Evolutionary conservation across 768 basidiomycete genomes (phyloP).

Genomic region (Jaapia argillacea): DNA sequence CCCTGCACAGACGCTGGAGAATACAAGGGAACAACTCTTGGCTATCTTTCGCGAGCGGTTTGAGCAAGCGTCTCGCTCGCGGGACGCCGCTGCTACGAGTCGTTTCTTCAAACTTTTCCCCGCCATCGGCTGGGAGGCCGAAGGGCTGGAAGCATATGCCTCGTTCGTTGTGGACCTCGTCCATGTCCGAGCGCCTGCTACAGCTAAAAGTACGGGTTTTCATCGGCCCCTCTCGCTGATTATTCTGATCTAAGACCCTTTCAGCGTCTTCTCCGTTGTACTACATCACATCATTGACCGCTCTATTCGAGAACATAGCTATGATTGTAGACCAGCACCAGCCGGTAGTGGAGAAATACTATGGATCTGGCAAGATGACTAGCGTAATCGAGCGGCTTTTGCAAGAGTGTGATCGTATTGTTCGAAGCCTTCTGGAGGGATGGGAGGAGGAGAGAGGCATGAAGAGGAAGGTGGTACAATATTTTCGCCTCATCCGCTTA

Average conservation of each 20-base stretch:
- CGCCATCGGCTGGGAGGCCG: constrained; percentile 85
- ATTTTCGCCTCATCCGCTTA: not conserved
- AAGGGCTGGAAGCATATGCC: constrained; percentile 88
- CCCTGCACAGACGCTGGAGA: constrained; percentile 73
- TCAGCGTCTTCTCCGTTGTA: constrained; percentile 88
- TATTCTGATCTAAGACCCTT: not conserved
- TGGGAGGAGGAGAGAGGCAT: constrained; percentile 92
- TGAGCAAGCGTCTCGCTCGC: constrained; percentile 64
- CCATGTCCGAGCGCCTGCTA: constrained; percentile 62
- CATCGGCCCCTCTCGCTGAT: constrained; percentile 4
- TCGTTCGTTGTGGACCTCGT: constrained; percentile 90
- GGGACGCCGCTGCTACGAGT: constrained; percentile 81
- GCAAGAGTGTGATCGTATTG: constrained; percentile 81
- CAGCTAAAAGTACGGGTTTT: constrained; percentile 71
- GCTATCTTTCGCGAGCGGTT: constrained; percentile 75
- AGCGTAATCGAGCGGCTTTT: constrained; percentile 66
- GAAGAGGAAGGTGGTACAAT: constrained; percentile 54
- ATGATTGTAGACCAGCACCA: constrained; percentile 97
- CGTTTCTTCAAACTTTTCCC: constrained; percentile 98
- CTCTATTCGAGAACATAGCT: constrained; percentile 90
- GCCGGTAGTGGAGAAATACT: constrained; percentile 96
- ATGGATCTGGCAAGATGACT: constrained; percentile 82
- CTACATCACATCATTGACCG: constrained; percentile 83
- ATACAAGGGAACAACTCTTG: constrained; percentile 66
- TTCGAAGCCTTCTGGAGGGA: constrained; percentile 58